A percentile compares a stretch with the other conserved stretches of the same genome.
phyloP scores from a whole-genome alignment of 2,329 filamentous ascomycete genomes.

The Drechslera avenae region DNA sequence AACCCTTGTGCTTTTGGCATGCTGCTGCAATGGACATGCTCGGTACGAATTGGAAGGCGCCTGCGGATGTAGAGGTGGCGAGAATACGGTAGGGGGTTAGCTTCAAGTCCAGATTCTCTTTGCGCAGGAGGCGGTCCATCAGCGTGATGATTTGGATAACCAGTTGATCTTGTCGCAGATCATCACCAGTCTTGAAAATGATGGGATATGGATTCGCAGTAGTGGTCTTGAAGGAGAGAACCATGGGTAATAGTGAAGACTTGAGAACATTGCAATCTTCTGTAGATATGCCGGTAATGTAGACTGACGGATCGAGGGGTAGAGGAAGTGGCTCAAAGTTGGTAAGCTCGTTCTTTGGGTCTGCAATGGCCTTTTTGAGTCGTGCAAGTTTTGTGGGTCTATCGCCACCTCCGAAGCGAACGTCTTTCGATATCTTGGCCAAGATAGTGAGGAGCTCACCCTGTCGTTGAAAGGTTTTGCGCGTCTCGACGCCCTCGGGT shows the following conservation, averaged over 20 bases:
- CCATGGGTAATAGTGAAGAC: conserved; percentile 88
- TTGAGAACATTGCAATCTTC: conserved; percentile 94
- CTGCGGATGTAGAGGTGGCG: conserved; percentile 85
- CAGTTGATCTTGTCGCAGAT: conserved; percentile 93
- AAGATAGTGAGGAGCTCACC: conserved; percentile 87
- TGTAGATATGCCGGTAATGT: conserved; percentile 77
- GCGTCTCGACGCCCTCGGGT: conserved; percentile 71
- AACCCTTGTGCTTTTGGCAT: conserved; percentile 79
- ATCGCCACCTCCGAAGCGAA: conserved; percentile 78
- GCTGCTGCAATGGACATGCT: conserved; percentile 85
- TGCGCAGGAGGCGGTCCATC: conserved; percentile 94
- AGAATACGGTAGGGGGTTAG: conserved; percentile 95
- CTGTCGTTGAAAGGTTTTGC: conserved; percentile 80
- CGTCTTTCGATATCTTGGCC: conserved; percentile 85
- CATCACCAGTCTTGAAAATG: conserved; percentile 96
- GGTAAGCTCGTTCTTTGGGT: conserved; percentile 87
- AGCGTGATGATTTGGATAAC: conserved; percentile 97
- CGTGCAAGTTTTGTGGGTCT: conserved; percentile 80
- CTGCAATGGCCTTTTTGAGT: conserved; percentile 81
- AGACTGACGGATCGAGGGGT: conserved; percentile 82
- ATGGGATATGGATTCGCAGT: conserved; percentile 82
- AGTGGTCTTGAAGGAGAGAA: conserved; percentile 85
- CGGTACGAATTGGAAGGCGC: conserved; percentile 90
- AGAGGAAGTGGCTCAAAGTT: conserved; percentile 84
- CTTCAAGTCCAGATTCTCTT: conserved; percentile 95